phyloP scores from a whole-genome alignment of 257 asterid genomes.

The Solanum bulbocastanum region DNA sequence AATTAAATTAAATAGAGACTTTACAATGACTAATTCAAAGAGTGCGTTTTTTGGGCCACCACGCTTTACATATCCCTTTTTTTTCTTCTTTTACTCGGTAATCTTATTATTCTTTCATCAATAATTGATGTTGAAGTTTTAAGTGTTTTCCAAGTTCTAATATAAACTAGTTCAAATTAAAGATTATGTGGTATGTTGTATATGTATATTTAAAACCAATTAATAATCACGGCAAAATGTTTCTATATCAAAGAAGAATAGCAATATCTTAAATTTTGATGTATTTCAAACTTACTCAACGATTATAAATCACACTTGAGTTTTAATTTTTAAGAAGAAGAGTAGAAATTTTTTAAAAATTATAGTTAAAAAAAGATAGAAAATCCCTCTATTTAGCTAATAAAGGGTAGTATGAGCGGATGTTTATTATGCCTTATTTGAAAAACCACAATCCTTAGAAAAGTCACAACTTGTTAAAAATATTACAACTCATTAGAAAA shows the following conservation, averaged over 20 bases:
- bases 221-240: background rate
- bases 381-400: background rate
- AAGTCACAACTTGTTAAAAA: no score
- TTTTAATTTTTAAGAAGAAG: background rate
- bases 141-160: background rate
- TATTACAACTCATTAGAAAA: no score
- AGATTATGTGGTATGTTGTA: background rate
- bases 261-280: no score
- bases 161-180: background rate
- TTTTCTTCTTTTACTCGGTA: background rate
- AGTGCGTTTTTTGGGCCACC: background rate
- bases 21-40: slow-evolving; percentile 37
- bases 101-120: background rate
- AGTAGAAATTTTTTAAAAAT: background rate
- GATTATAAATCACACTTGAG: background rate
- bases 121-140: background rate
- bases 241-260: no score
- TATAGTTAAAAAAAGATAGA: no score
- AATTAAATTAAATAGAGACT: background rate
- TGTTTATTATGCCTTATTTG: background rate
- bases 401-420: background rate
- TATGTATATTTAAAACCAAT: background rate
- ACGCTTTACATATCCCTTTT: background rate
- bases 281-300: background rate
- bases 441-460: no score